Percentiles rank a stretch among this genome's conserved stretches.
Conservation (phyloP, 441 rosid species). For the Erodium moschatum region DNA sequence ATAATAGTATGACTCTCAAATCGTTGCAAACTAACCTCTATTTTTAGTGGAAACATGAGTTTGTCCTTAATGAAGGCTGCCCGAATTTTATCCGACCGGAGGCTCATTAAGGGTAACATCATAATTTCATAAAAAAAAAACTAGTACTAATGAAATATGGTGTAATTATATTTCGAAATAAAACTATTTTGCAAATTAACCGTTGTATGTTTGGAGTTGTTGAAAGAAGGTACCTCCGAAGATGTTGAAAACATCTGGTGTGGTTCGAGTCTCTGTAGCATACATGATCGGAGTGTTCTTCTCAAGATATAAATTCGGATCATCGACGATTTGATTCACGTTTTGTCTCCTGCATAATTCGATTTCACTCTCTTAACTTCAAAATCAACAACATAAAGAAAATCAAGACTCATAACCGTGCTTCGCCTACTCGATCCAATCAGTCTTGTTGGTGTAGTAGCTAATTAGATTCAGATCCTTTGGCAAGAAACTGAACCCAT, state of each 20-base stretch:
- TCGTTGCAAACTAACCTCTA: no score
- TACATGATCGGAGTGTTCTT: constrained; percentile 31
- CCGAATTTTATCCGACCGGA: no score
- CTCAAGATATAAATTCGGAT: constrained; percentile 35
- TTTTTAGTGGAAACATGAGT: no score
- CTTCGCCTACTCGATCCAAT: no score
- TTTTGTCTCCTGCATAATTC: constrained; percentile 28
- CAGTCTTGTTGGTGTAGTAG: constrained; percentile 11
- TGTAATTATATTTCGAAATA: no score
- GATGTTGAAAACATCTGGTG: constrained; percentile 37
- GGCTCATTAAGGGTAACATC: no score
- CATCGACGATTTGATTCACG: constrained; percentile 31
- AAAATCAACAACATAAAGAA: neutral
- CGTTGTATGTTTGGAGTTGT: no score
- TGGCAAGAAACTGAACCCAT: constrained; percentile 35
- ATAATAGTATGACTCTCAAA: no score
- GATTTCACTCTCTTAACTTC: neutral
- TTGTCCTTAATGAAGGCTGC: no score
- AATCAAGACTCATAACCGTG: neutral
- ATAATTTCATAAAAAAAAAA: no score
- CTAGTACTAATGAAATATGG: no score
- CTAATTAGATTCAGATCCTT: constrained; percentile 41
- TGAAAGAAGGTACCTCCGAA: constrained; percentile 25
- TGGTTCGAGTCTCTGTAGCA: constrained; percentile 31
- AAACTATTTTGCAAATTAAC: no score